These are phyloP conservation scores for Candida sanyiensis DNA, from an alignment of 805 yeast species.

Conservation along the genomic window DNA sequence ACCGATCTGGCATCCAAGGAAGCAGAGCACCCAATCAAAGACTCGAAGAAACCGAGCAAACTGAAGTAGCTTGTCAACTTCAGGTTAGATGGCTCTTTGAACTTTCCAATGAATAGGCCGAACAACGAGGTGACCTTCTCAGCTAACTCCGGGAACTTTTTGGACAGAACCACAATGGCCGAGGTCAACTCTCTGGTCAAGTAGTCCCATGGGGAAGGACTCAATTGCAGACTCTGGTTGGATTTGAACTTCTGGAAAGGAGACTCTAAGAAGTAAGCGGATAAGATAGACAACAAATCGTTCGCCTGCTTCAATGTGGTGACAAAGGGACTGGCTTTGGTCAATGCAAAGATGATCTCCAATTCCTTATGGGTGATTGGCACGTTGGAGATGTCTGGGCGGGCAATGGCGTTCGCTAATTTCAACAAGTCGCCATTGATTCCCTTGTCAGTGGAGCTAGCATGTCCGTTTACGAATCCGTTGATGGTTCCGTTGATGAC, in stretches of 20 bases:
- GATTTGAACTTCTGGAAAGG: conserved; percentile 44
- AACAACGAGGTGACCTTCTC: conserved; percentile 20
- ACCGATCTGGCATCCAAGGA: conserved; percentile 19
- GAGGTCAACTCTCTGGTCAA: conserved; percentile 31
- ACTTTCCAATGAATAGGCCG: conserved; percentile 22
- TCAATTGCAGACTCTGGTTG: conserved; percentile 29
- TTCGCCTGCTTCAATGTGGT: conserved; percentile 33
- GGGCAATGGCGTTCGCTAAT: conserved; percentile 15
- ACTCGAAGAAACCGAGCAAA: conserved; percentile 33
- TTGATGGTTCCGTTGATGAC: conserved; percentile 3
- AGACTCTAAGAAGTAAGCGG: conserved; percentile 44
- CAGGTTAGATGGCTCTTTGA: conserved; percentile 12
- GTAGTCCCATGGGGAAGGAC: conserved; percentile 36
- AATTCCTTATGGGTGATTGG: conserved; percentile 42
- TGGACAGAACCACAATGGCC: conserved; percentile 25
- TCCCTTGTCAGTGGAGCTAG: conserved; percentile 4
- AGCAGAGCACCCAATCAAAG: conserved; percentile 22
- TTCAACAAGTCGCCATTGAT: conserved; percentile 18
- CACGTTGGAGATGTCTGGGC: conserved; percentile 17
- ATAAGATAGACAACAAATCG: conserved; percentile 35
- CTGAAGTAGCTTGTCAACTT: conserved; percentile 27
- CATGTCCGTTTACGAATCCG: conserved; percentile 10
- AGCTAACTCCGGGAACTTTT: conserved; percentile 26
- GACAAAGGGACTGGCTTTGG: conserved; percentile 30
- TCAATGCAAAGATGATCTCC: conserved; percentile 49